phyloP scores from a whole-genome alignment of 495 filamentous ascomycete species.

The Venustampulla echinocandica region DNA sequence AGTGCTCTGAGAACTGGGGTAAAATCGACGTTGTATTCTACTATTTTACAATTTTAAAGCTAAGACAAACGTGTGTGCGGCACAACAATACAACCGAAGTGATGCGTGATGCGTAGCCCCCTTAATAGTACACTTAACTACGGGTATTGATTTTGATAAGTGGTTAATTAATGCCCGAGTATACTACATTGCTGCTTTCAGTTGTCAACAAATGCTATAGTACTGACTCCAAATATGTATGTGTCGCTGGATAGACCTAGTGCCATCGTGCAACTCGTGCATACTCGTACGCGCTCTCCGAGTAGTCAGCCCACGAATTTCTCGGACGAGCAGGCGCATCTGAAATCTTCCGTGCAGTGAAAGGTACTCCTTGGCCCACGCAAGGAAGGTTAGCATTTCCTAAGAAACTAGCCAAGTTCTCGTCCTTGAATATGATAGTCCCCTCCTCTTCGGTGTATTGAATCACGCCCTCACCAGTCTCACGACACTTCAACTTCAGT shows the following conservation, averaged over 20 bases:
- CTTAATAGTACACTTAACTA: no score
- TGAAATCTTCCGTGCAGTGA: conserved; percentile 24
- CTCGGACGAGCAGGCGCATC: conserved; percentile 8
- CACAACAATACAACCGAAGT: no score
- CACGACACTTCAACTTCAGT: conserved; percentile 17
- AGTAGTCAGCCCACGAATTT: conserved; percentile 21
- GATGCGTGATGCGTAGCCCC: no score
- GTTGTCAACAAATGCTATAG: no score
- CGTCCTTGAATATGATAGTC: conserved; percentile 24
- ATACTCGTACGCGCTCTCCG: conserved; percentile 10
- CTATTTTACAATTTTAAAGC: no score
- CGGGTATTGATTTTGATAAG: no score
- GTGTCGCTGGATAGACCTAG: conserved; percentile 6
- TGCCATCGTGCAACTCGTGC: conserved; percentile 19
- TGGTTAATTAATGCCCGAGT: no score
- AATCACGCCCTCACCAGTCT: conserved; percentile 23
- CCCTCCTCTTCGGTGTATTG: conserved; percentile 10
- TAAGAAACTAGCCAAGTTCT: conserved; percentile 17
- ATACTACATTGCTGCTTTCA: no score
- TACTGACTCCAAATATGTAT: no score
- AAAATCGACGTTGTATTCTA: no score
- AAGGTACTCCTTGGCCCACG: conserved; percentile 14
- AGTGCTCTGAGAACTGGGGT: no score
- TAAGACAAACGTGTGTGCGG: no score
- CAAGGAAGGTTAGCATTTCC: conserved; percentile 14